These are phyloP conservation scores for Cerrena zonata DNA, from an alignment of 1,284 basidiomycete species.

Conservation along the genomic window DNA sequence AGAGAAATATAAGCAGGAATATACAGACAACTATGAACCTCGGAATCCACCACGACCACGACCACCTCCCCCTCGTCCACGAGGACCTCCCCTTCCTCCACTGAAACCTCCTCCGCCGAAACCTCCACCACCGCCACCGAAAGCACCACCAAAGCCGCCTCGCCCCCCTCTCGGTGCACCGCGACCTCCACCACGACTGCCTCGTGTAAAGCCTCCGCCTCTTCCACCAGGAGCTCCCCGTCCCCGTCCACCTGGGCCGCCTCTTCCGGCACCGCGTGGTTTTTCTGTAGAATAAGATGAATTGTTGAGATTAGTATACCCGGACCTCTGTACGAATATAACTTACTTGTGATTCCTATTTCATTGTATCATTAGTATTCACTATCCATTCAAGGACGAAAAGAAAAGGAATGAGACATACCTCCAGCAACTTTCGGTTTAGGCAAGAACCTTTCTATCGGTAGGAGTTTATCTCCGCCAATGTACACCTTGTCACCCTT, in stretches of 20 bases:
- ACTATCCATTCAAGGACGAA: not conserved
- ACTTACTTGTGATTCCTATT: constrained; percentile 46
- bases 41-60: constrained; percentile 37
- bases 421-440: constrained; percentile 85
- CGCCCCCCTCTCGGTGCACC: constrained; percentile 42
- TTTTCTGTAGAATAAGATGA: constrained; percentile 38
- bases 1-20: constrained; percentile 9
- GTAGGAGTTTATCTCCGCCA: constrained; percentile 90
- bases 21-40: constrained; percentile 34
- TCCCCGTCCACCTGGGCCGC: constrained; percentile 15
- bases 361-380: constrained; percentile 6
- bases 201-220: constrained; percentile 42
- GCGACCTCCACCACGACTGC: constrained; percentile 41
- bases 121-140: no score
- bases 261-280: constrained; percentile 8
- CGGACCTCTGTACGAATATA: not conserved
- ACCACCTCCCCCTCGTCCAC: constrained; percentile 41
- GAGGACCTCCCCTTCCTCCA: constrained; percentile 28
- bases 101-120: constrained; percentile 23
- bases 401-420: constrained; percentile 30
- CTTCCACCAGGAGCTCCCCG: constrained; percentile 38
- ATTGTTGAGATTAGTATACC: constrained; percentile 5
- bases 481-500: constrained; percentile 98
- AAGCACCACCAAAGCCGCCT: constrained; percentile 19
- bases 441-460: constrained; percentile 94